Conservation (phyloP, 768 basidiomycete species). For the Cyclocybe aegerita region DNA sequence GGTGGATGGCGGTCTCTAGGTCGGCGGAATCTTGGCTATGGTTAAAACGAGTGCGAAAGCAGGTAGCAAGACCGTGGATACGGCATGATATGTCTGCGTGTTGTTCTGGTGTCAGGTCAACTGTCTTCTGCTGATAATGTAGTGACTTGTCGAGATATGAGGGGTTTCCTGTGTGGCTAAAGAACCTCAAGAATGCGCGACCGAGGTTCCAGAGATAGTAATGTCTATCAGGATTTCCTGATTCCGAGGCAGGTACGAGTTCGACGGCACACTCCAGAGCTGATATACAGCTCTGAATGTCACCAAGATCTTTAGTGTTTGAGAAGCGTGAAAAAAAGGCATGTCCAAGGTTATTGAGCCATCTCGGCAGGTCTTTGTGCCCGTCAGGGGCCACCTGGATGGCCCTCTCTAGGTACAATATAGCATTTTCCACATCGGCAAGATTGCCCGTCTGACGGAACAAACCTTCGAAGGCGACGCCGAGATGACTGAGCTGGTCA, state of each 20-base stretch:
- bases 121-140: too few species aligned
- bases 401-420: slow-evolving; percentile 13
- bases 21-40: too few species aligned
- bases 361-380: slow-evolving; percentile 11
- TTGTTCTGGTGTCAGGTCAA: too few species aligned
- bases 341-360: slow-evolving; percentile 16
- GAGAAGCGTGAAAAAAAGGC: slow-evolving; percentile 18
- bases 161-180: too few species aligned
- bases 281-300: slow-evolving; percentile 6
- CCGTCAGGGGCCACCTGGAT: slow-evolving; percentile 19
- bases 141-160: too few species aligned
- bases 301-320: slow-evolving; percentile 14
- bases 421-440: slow-evolving; percentile 21
- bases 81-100: too few species aligned
- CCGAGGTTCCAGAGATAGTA: too few species aligned
- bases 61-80: too few species aligned
- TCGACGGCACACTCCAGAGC: neutral
- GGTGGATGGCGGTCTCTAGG: too few species aligned
- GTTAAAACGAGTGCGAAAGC: too few species aligned
- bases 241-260: too few species aligned
- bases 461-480: neutral
- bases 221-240: too few species aligned
- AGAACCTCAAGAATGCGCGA: neutral
- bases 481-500: neutral
- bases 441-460: slow-evolving; percentile 10